Evolutionary conservation across 2,329 filamentous ascomycete species (phyloP).

Genomic region (Apiospora hydei): DNA sequence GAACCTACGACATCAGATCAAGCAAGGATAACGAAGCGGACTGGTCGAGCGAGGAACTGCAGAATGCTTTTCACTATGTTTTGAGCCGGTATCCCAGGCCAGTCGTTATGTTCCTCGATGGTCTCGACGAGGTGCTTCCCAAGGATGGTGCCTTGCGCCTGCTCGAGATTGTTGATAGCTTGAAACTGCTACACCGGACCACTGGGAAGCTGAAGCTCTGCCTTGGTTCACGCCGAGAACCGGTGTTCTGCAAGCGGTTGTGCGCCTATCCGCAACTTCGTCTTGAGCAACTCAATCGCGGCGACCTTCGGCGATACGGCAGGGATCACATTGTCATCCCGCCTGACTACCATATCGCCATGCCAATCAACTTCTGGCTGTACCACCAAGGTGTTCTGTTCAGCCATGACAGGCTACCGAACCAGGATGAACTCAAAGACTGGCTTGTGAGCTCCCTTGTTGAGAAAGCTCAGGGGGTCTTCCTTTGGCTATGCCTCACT

Average conservation of each 20-base stretch:
- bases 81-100: neutral
- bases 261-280: neutral
- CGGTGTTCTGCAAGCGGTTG: neutral
- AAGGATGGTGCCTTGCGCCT: neutral
- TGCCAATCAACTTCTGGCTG: neutral
- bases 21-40: neutral
- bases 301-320: neutral
- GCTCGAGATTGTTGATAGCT: neutral
- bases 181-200: neutral
- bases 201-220: neutral
- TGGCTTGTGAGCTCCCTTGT: neutral
- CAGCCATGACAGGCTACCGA: neutral
- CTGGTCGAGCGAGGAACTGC: neutral
- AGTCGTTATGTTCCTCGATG: neutral
- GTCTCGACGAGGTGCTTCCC: neutral
- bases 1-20: neutral
- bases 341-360: neutral
- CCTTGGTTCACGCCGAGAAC: neutral
- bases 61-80: neutral
- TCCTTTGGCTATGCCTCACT: neutral
- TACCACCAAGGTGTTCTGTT: neutral
- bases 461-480: neutral
- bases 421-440: neutral
- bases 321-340: neutral
- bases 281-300: neutral